Base-by-base conservation (phyloP, 345 rosid genomes). In the Anastatica hierochuntica region DNA sequence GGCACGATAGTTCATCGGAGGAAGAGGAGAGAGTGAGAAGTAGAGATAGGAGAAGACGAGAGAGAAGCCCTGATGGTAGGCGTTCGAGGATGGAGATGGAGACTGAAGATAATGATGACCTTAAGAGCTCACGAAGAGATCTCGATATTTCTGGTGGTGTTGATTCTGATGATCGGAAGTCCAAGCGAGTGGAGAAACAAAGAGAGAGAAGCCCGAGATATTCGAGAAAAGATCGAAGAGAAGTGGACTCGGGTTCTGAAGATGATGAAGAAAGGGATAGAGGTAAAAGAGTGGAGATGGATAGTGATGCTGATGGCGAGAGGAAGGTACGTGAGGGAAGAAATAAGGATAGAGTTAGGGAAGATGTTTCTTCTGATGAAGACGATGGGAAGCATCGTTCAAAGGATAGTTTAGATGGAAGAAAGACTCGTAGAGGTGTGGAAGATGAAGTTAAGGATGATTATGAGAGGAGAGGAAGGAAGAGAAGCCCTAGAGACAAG, bases 1-100 rank as follows among this genome's bases (percentile, higher is more conserved):
- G 71, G 23, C 60, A 66, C 34, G 65, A 29, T 52, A 66, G 60
- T 58, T 66, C 71, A 0, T 66, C 65, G 0, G 65, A 66, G 37
- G 71, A 58, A 44, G 71, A 58, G 8, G 71, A 58, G 55, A 58
- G 55, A 66, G 55, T 37, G 27, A 44, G 65, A 37, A 43, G 53
- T 20, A 56, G 56, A 6, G 56, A 54, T 29, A 55, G 56, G 27
- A 30, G 46, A 49, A 56, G 53, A 43, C 29, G 58, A 23, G 64
- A 57, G 40, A 41, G 70, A 27, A 57, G 63, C 63, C 47, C 58
- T 1, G 64, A 57, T 65, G 52, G 2, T 18, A 47, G n/a, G n/a
- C n/a, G n/a, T n/a, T n/a, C n/a, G n/a, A n/a, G n/a, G n/a, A n/a
- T n/a, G n/a, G n/a, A n/a, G n/a, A n/a, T n/a, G n/a, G n/a, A n/a